Conservation (phyloP, 139 green algal genomes). For the Penium margaritaceum region DNA sequence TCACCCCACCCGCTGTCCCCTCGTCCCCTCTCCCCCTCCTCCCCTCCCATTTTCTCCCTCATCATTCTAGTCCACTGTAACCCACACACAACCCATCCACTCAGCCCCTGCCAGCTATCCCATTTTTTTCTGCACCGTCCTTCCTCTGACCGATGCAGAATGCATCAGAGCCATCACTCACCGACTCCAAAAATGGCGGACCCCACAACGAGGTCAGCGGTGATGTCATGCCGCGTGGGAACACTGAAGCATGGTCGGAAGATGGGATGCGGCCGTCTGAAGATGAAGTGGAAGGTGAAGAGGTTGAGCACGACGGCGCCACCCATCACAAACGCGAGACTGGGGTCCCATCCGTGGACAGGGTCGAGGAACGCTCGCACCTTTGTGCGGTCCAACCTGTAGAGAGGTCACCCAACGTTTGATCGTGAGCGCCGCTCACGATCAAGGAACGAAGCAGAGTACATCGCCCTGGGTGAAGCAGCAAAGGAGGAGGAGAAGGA, state of each 20-base stretch:
- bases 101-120: too few species aligned
- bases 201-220: slow-evolving; percentile 59
- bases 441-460: too few species aligned
- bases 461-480: too few species aligned
- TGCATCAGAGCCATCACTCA: slow-evolving; percentile 61
- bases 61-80: too few species aligned
- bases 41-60: too few species aligned
- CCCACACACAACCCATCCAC: too few species aligned
- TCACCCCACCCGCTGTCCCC: too few species aligned
- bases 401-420: background rate
- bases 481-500: background rate
- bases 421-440: too few species aligned
- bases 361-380: background rate
- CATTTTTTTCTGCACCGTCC: too few species aligned
- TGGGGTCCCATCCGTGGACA: slow-evolving; percentile 7
- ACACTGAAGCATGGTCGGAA: background rate
- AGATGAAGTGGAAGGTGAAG: slow-evolving; percentile 13
- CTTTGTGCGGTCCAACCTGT: slow-evolving; percentile 1
- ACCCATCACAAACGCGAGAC: slow-evolving; percentile 7
- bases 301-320: slow-evolving; percentile 4
- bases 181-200: slow-evolving; percentile 67
- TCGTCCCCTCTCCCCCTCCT: too few species aligned
- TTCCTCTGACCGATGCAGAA: too few species aligned
- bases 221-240: slow-evolving; percentile 44
- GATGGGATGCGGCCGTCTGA: background rate